phyloP scores from a whole-genome alignment of 202 grass and related monocot species.

The Cymbopogon flexuosus region DNA sequence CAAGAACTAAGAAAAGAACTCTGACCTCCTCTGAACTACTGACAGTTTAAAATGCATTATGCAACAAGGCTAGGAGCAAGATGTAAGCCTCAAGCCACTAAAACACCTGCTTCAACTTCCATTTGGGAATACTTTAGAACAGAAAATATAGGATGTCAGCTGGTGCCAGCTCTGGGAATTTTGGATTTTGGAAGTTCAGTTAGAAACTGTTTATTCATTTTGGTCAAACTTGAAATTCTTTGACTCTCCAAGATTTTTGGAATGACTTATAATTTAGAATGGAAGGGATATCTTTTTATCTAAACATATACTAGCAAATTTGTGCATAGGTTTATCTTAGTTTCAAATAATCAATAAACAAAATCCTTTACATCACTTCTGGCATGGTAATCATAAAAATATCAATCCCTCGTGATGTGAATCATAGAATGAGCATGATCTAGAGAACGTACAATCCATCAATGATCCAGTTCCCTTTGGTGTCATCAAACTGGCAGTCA shows the following conservation, averaged over 20 bases:
- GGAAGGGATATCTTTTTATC: not conserved
- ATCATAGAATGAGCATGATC: conserved; percentile 11
- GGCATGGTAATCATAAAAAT: conserved; percentile 10
- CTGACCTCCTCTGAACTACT: not conserved
- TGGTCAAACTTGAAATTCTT: not conserved
- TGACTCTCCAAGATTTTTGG: not conserved
- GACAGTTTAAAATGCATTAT: not conserved
- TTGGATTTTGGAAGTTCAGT: too few relatives aligned
- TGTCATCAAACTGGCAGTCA: conserved; percentile 71
- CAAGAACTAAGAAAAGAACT: not conserved
- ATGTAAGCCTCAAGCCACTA: not conserved
- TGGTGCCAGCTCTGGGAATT: too few relatives aligned
- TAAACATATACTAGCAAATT: not conserved
- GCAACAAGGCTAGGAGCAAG: not conserved
- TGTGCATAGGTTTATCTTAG: not conserved
- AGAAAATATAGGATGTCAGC: too few relatives aligned
- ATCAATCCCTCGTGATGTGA: not conserved
- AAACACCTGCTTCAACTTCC: not conserved
- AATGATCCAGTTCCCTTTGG: conserved; percentile 59
- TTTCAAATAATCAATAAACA: not conserved
- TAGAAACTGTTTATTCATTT: too few relatives aligned
- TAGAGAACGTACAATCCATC: conserved; percentile 85
- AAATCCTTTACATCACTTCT: not conserved
- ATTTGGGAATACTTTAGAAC: too few relatives aligned
- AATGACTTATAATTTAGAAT: not conserved